Base-by-base conservation (phyloP, 768 basidiomycete species). In the Trametes cingulata region DNA sequence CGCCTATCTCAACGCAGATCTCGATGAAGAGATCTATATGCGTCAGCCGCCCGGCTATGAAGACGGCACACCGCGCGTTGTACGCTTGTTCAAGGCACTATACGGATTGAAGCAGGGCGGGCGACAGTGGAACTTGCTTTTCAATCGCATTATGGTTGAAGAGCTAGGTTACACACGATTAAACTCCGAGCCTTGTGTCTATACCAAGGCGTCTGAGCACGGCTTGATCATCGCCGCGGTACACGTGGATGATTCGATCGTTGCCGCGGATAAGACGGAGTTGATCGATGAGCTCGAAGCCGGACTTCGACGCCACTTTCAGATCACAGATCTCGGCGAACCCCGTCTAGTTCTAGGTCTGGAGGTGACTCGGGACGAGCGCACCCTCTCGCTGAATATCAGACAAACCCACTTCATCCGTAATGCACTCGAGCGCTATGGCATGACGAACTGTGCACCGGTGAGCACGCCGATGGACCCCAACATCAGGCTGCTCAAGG, bases 11-110 rank as follows among this genome's bases (percentile, higher is more conserved):
- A 33, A 33, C 10, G 29, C 29, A 33, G 29, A 33, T 33, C 29
- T 33, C 29, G 6, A 69, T 36, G 62, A 73, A 19, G 65, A 66
- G 7, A 77, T 83, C 36, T 82, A 75, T 67, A 80, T 82, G 77
- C 27, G 69, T 7, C 74, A 77, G 56, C 76, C 78, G 0, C 71
- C 69, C 0, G 72, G 75, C 0, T 65, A 36, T 51, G 48, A 63
- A 0, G 70, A 71, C 19, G 75, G 70, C 29, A 46, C 54, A 15
- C 29, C 46, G 15, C 62, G 55, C 0, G 54, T 52, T 47, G 39
- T 29, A 35, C 24, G 40, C 42, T 36, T 61, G 1, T 2, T 20
- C 14, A 2, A 71, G 72, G 51, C 60, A 0, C 56, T 76, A 12
- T 76, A 76, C 56, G 72, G 75, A 1, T 68, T 76, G 5, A 72